A percentile compares a stretch with the other conserved stretches of the same genome.
phyloP scores from a whole-genome alignment of 306 rosid species.

The Cicer cuneatum region DNA sequence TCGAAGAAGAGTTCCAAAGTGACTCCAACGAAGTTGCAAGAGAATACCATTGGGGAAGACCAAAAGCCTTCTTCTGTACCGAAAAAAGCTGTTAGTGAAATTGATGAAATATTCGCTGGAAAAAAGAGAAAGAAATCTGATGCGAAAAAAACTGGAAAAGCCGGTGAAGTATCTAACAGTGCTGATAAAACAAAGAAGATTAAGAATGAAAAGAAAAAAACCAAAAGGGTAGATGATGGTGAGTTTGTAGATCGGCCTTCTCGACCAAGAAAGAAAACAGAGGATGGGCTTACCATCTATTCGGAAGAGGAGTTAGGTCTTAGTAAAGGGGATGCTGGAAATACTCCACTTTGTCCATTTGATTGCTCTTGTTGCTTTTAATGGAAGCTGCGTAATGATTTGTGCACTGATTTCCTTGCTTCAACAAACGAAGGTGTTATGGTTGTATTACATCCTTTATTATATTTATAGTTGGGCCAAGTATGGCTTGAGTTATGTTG shows the following conservation, averaged over 20 bases:
- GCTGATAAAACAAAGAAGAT: slow-evolving; percentile 50
- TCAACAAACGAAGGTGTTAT: background rate
- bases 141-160: slow-evolving; percentile 26
- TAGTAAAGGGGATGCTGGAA: slow-evolving; percentile 66
- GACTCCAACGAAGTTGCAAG: slow-evolving; percentile 40
- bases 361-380: slow-evolving; percentile 89
- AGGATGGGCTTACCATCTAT: slow-evolving; percentile 67
- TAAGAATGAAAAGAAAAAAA: slow-evolving; percentile 48
- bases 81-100: slow-evolving; percentile 55
- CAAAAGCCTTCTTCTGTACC: slow-evolving; percentile 44
- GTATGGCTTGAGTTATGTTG: slow-evolving; percentile 27
- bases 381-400: slow-evolving; percentile 22
- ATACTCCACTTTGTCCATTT: slow-evolving; percentile 81
- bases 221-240: slow-evolving; percentile 28
- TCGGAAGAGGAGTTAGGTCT: slow-evolving; percentile 76
- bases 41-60: slow-evolving; percentile 44
- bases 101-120: slow-evolving; percentile 75
- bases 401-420: slow-evolving; percentile 11
- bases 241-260: slow-evolving; percentile 50
- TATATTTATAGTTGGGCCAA: slow-evolving; percentile 11
- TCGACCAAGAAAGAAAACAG: slow-evolving; percentile 55
- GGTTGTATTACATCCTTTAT: slow-evolving; percentile 8
- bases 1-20: slow-evolving; percentile 40
- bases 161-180: slow-evolving; percentile 41
- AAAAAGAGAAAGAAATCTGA: slow-evolving; percentile 66